These are phyloP conservation scores for Spiraea crenata DNA, from an alignment of 331 rosid genomes.

Conservation along the genomic window DNA sequence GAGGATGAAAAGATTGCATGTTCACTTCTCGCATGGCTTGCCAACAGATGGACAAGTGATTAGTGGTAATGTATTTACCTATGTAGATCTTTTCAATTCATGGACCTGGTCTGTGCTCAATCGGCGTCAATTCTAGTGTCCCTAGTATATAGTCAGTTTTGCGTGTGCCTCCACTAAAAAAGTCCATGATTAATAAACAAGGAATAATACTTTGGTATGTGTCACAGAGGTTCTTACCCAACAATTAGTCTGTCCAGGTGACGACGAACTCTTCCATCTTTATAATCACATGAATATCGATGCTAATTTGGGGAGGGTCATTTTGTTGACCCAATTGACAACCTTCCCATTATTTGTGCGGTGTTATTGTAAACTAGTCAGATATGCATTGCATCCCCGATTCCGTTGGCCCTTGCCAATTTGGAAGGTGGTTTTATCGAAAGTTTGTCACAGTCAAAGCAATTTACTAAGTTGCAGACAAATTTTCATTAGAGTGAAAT, in stretches of 20 bases:
- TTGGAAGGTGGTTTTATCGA: background rate
- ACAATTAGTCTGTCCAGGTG: background rate
- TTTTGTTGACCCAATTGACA: background rate
- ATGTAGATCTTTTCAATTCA: background rate
- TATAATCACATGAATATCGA: background rate
- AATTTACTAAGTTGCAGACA: background rate
- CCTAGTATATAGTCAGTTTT: background rate
- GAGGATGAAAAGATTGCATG: conserved; percentile 87
- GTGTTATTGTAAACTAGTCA: background rate
- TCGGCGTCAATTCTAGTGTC: background rate
- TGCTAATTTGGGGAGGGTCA: background rate
- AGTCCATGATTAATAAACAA: background rate
- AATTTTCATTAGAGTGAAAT: background rate
- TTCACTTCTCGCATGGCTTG: conserved; percentile 82
- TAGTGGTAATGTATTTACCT: conserved; percentile 53
- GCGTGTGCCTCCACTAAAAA: background rate
- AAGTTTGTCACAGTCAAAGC: background rate
- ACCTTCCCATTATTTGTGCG: background rate
- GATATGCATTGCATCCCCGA: background rate
- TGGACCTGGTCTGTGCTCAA: background rate
- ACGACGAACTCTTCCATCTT: background rate
- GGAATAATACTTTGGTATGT: background rate
- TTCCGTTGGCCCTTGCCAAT: background rate
- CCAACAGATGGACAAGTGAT: conserved; percentile 90
- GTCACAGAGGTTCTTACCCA: background rate